A percentile compares a stretch with the other conserved stretches of the same genome.
Conservation (phyloP, 495 filamentous ascomycete genomes). For the Daldinia bambusicola region DNA sequence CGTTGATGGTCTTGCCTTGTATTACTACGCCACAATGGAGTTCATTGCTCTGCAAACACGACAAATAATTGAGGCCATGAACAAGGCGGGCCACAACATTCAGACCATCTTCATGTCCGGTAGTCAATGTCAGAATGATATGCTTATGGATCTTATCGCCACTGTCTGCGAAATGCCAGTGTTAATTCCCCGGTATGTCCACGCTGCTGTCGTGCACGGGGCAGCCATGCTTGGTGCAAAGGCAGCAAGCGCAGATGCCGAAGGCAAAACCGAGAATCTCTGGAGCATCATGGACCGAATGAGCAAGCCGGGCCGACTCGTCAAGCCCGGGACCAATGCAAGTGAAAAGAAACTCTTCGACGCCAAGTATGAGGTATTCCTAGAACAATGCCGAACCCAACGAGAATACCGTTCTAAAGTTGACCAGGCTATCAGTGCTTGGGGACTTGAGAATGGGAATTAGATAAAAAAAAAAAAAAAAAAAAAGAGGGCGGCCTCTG, state of each 20-base stretch:
- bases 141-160: slow-evolving; percentile 90
- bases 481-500: slow-evolving; percentile 7
- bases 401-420: slow-evolving; percentile 75
- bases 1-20: slow-evolving; percentile 84
- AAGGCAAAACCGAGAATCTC: slow-evolving; percentile 84
- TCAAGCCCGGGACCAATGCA: slow-evolving; percentile 73
- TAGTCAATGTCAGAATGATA: slow-evolving; percentile 93
- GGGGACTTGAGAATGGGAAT: slow-evolving; percentile 47
- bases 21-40: slow-evolving; percentile 95
- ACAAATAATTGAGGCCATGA: slow-evolving; percentile 95
- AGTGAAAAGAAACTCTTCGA: slow-evolving; percentile 81
- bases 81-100: slow-evolving; percentile 82
- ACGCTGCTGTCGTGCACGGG: slow-evolving; percentile 95
- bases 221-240: slow-evolving; percentile 98
- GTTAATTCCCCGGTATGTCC: slow-evolving; percentile 87
- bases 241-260: slow-evolving; percentile 78
- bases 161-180: slow-evolving; percentile 92
- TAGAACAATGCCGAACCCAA: slow-evolving; percentile 81
- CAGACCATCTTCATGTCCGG: slow-evolving; percentile 97
- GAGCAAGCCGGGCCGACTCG: slow-evolving; percentile 89
- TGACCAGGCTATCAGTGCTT: slow-evolving; percentile 68
- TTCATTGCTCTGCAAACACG: slow-evolving; percentile 96
- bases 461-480: slow-evolving; percentile 24
- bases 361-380: slow-evolving; percentile 86
- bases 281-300: slow-evolving; percentile 98